Evolutionary conservation across 371 early-diverging fungal species (phyloP).

Genomic region (Mortierella sp.): DNA sequence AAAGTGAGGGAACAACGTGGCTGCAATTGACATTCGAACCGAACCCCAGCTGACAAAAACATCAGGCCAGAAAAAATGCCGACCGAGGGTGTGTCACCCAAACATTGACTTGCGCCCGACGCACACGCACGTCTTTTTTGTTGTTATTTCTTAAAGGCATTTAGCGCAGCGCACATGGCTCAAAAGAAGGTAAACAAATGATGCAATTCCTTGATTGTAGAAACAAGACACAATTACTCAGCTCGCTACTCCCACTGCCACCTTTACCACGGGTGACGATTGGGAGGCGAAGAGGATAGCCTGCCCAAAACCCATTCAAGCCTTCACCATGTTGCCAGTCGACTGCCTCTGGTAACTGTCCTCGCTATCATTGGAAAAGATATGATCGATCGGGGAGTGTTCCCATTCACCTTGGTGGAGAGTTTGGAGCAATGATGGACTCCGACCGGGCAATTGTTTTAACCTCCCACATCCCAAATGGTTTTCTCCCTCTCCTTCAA

Average conservation of each 20-base stretch:
- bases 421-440: neutral
- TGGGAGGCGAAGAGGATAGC: neutral
- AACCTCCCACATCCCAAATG: neutral
- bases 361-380: neutral
- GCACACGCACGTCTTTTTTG: neutral
- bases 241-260: no score
- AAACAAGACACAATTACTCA: no score
- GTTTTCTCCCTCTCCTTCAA: neutral
- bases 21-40: no score
- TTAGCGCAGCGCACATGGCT: constrained; percentile 15
- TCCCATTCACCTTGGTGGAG: neutral
- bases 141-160: constrained; percentile 5
- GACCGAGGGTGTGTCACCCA: neutral
- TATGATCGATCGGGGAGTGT: constrained; percentile 9
- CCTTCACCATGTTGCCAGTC: neutral
- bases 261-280: no score
- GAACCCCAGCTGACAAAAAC: no score
- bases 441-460: neutral
- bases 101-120: neutral
- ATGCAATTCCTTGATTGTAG: neutral
- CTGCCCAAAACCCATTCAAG: neutral
- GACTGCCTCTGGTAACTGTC: neutral
- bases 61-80: no score
- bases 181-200: neutral
- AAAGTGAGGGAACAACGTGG: no score